Percentiles rank a stretch among this genome's conserved stretches.
Evolutionary conservation across 768 basidiomycete genomes (phyloP).

Genomic region (Rhodotorula kratochvilovae): DNA sequence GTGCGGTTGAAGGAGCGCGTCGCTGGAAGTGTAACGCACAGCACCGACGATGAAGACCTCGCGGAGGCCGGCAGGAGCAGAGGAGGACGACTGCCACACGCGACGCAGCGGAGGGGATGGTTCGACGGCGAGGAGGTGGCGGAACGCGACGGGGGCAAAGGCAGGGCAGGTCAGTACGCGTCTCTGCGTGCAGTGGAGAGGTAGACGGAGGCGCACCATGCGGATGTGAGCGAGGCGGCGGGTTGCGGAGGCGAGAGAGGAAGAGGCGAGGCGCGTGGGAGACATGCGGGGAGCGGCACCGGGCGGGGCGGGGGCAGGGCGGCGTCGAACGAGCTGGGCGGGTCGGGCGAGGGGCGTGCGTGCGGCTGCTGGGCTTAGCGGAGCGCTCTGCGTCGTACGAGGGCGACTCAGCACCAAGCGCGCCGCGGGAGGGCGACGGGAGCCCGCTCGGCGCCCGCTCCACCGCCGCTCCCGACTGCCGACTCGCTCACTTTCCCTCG

Average conservation of each 20-base stretch:
- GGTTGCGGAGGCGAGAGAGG: slow-evolving; percentile 9
- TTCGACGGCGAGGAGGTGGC: neutral
- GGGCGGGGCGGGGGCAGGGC: neutral
- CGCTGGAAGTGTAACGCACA: slow-evolving; percentile 19
- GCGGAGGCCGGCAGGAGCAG: slow-evolving; percentile 27
- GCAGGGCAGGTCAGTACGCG: neutral
- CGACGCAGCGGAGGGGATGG: neutral
- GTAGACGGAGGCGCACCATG: slow-evolving; percentile 19
- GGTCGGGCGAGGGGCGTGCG: too few species aligned
- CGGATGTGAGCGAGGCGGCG: slow-evolving; percentile 35
- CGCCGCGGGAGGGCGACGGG: neutral
- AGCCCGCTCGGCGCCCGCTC: neutral
- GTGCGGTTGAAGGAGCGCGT: neutral
- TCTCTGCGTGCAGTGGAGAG: too few species aligned
- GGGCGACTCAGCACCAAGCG: neutral
- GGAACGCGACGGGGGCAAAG: neutral
- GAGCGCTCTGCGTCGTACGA: too few species aligned
- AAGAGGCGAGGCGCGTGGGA: slow-evolving; percentile 2
- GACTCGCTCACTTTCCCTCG: neutral
- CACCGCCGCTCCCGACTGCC: too few species aligned
- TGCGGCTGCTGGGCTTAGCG: too few species aligned
- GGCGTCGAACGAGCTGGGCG: neutral
- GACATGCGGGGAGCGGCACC: neutral
- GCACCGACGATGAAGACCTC: slow-evolving; percentile 40
- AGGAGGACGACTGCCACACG: slow-evolving; percentile 11